Base-by-base conservation (phyloP, 176 grass and related monocot species). In the Eremochloa ophiuroides region DNA sequence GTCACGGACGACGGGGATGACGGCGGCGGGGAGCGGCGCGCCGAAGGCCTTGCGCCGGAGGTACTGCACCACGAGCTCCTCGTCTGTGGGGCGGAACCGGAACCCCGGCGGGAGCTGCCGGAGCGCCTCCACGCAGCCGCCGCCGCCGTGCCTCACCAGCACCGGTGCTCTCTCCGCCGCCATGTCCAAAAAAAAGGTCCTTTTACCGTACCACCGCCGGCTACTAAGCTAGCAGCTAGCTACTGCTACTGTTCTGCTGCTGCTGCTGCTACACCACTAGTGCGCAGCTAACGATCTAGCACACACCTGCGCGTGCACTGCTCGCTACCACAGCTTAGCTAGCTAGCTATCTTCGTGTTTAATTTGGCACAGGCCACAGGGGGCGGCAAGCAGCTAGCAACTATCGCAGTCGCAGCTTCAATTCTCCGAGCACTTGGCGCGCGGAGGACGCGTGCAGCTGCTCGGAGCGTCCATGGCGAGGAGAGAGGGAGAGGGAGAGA, bases 31-130 rank as follows among this genome's bases (percentile, higher is more conserved):
- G 37, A 97, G 83, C 43, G 95, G 90, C 9, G 61, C 78, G 53
- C 73, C 85, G 39, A 85, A 62, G 26, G 83, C 88, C 88, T 94
- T 94, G 48, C 88, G 83, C 20, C 90, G 79, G 73, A 97, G 95
- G 85, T 97, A 97, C 86, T 97, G 92, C n/a, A 94, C 48, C 40
- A 97, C 90, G n/a, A 97, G 83, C 78, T 97, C 95, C 76, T 89
- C 95, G 73, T 97, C 95, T 0, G 95, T 97, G 1, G 95, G 95
- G 17, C 39, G 90, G 70, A 97, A 97, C 38, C 95, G 75, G 79
- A 97, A 97, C 33, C 95, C 95, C 8, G 95, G 95, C 11, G 95
- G 95, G 68, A 97, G 71, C 72, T 89, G 85, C 33, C 64, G 65
- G 8, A 91, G 83, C 25, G 37, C 76, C 75, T 65, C 74, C 74